These are phyloP conservation scores for Colletotrichum camelliae DNA, from an alignment of 2,329 filamentous ascomycete species.

Conservation along the genomic window DNA sequence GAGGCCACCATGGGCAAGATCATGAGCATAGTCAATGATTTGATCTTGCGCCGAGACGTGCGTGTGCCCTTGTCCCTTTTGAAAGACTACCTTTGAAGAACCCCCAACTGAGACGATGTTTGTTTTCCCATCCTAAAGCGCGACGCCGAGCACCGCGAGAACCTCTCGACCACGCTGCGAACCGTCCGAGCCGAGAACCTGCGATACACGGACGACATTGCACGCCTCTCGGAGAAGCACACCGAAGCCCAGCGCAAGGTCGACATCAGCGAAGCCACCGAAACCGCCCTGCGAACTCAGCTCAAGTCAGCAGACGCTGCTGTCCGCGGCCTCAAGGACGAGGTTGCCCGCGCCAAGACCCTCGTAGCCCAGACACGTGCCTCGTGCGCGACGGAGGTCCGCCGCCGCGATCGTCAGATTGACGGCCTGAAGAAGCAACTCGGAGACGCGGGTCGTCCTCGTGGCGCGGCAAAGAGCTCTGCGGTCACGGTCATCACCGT, in stretches of 20 bases:
- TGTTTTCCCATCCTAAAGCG: conserved; percentile 57
- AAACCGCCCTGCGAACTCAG: conserved; percentile 72
- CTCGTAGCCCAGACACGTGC: conserved; percentile 83
- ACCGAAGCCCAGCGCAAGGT: conserved; percentile 61
- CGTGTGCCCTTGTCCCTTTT: conserved; percentile 34
- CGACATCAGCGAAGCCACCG: conserved; percentile 69
- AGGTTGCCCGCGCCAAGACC: conserved; percentile 78
- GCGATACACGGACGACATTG: conserved; percentile 73
- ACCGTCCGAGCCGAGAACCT: conserved; percentile 76
- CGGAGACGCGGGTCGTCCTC: conserved; percentile 69
- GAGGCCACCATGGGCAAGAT: conserved; percentile 80
- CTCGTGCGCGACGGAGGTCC: conserved; percentile 88
- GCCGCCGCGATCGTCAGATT: conserved; percentile 88
- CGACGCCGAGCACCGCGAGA: conserved; percentile 88
- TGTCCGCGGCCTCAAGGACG: conserved; percentile 80
- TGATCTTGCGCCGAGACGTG: conserved; percentile 90
- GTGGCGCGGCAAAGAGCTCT: conserved; percentile 59
- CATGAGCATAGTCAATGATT: conserved; percentile 92
- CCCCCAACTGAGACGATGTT: conserved; percentile 6
- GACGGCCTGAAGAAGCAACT: conserved; percentile 89
- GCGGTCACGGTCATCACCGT: conserved; percentile 63
- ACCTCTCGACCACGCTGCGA: conserved; percentile 78
- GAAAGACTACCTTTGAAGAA: background rate
- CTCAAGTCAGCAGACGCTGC: conserved; percentile 76
- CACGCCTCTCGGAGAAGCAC: conserved; percentile 60